phyloP scores from a whole-genome alignment of 2,329 filamentous ascomycete genomes.

The Stemphylium vesicarium region DNA sequence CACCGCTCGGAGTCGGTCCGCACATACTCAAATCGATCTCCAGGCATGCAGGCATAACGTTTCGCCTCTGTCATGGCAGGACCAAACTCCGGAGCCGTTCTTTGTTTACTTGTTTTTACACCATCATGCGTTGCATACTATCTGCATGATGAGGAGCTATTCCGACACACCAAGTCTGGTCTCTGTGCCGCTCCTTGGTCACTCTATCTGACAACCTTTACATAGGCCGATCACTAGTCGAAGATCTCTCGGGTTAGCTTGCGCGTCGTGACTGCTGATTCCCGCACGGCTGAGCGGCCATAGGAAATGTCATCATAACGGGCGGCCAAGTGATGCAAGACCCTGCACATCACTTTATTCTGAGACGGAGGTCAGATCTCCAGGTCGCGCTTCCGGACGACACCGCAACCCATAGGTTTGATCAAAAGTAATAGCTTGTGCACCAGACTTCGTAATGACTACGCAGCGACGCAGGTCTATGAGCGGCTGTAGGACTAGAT shows the following conservation, averaged over 20 bases:
- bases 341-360: slow-evolving; percentile 31
- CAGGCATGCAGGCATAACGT: slow-evolving; percentile 20
- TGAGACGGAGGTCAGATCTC: slow-evolving; percentile 31
- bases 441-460: slow-evolving; percentile 6
- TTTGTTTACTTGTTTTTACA: slow-evolving; percentile 24
- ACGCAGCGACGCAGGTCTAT: background rate
- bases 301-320: slow-evolving; percentile 24
- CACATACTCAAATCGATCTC: background rate
- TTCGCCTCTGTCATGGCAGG: slow-evolving; percentile 29
- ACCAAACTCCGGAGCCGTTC: slow-evolving; percentile 27
- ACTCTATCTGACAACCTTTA: slow-evolving; percentile 3
- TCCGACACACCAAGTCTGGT: slow-evolving; percentile 11
- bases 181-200: background rate
- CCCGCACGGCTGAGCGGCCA: slow-evolving; percentile 1
- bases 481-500: background rate
- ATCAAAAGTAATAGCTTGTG: background rate
- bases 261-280: slow-evolving; percentile 11
- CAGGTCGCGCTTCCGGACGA: slow-evolving; percentile 17
- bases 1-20: slow-evolving; percentile 27
- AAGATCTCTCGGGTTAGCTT: slow-evolving; percentile 12
- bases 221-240: slow-evolving; percentile 7
- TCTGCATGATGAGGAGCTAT: slow-evolving; percentile 2
- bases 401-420: background rate
- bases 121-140: slow-evolving; percentile 12
- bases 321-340: slow-evolving; percentile 27